Evolutionary conservation across 2,329 filamentous ascomycete genomes (phyloP).

Genomic region (Blumeria graminis): DNA sequence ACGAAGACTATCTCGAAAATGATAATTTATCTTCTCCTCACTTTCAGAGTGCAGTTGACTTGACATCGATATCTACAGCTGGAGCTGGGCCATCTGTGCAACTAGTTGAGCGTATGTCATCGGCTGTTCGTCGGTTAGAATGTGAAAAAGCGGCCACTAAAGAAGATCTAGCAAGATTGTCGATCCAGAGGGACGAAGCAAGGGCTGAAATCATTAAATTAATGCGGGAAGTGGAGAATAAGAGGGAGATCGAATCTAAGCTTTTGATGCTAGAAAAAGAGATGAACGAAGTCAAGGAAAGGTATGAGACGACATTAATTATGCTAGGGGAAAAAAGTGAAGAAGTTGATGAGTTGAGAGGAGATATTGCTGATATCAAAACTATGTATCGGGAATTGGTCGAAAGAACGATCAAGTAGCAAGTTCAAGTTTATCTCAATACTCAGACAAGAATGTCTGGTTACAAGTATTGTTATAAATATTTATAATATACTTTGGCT

Average conservation of each 20-base stretch:
- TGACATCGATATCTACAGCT: conserved; percentile 71
- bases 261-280: conserved; percentile 43
- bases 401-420: conserved; percentile 51
- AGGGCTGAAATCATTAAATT: conserved; percentile 72
- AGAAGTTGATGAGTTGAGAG: conserved; percentile 67
- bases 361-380: conserved; percentile 83
- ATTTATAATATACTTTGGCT: no score
- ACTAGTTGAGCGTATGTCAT: conserved; percentile 87
- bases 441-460: no score
- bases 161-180: conserved; percentile 63
- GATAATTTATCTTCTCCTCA: conserved; percentile 33
- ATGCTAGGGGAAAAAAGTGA: conserved; percentile 96
- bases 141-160: conserved; percentile 72
- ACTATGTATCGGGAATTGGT: conserved; percentile 87
- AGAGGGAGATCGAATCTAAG: conserved; percentile 32
- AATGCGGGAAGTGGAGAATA: conserved; percentile 65
- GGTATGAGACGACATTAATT: conserved; percentile 80
- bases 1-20: conserved; percentile 25
- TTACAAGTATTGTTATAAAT: no score
- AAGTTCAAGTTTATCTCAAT: neutral
- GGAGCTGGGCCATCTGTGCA: conserved; percentile 84
- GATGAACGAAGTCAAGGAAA: conserved; percentile 41
- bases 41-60: conserved; percentile 52
- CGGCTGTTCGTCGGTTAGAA: conserved; percentile 72
- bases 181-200: conserved; percentile 73